Conservation (phyloP, 176 grass and related monocot genomes). For the Chrysopogon serrulatus region DNA sequence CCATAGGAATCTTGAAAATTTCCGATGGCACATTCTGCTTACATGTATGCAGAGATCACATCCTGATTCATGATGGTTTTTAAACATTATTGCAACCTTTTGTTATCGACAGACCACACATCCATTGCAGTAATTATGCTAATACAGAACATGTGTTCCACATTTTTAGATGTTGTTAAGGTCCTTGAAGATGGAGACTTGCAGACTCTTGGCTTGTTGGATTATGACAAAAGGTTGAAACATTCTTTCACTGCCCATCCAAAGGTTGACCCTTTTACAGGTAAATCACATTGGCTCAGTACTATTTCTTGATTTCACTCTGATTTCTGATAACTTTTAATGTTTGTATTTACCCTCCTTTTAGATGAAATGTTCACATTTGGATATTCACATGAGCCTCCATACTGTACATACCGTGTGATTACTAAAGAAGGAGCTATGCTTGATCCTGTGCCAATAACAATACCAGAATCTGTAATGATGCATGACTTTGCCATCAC, state of each 20-base stretch:
- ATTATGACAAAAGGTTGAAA: slow-evolving; percentile 89
- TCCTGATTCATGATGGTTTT: neutral
- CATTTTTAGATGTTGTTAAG: slow-evolving; percentile 79
- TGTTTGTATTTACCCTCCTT: slow-evolving; percentile 18
- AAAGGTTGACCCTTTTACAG: slow-evolving; percentile 94
- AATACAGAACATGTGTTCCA: neutral
- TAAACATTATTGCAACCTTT: neutral
- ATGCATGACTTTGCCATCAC: slow-evolving; percentile 99
- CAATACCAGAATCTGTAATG: slow-evolving; percentile 92
- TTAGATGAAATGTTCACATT: slow-evolving; percentile 99
- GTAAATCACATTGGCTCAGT: slow-evolving; percentile 23
- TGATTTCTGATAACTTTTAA: neutral
- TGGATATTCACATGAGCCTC: slow-evolving; percentile 82
- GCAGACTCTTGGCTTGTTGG: slow-evolving; percentile 91
- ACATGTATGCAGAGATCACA: neutral
- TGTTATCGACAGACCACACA: neutral
- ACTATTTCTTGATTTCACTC: neutral
- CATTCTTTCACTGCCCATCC: slow-evolving; percentile 98
- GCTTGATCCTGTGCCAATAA: slow-evolving; percentile 98
- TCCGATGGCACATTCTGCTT: neutral
- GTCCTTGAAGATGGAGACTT: slow-evolving; percentile 97
- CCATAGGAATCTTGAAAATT: neutral
- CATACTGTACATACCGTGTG: slow-evolving; percentile 91
- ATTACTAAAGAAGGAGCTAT: slow-evolving; percentile 88
- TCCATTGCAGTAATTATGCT: neutral